Evolutionary conservation across 2,329 filamentous ascomycete genomes (phyloP).

Genomic region (Juglanconis sp.): DNA sequence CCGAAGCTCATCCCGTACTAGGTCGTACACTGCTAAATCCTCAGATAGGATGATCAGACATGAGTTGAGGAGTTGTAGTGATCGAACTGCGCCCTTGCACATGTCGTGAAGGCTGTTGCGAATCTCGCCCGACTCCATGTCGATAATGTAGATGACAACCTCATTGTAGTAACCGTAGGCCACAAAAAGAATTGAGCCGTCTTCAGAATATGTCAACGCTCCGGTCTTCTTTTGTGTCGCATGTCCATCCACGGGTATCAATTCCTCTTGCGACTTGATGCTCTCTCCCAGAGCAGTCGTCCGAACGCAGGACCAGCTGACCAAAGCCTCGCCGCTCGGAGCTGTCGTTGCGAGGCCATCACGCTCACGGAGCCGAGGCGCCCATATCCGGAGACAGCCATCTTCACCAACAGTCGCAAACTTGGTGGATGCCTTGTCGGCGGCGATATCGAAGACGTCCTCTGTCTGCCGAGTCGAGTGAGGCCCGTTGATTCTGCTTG

Average conservation of each 20-base stretch:
- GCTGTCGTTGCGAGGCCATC: conserved; percentile 65
- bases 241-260: conserved; percentile 27
- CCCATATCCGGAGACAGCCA: conserved; percentile 75
- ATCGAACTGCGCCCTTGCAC: conserved; percentile 62
- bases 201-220: conserved; percentile 73
- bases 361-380: conserved; percentile 65
- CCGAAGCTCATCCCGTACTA: conserved; percentile 72
- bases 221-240: conserved; percentile 48
- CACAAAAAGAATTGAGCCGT: conserved; percentile 78
- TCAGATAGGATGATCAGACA: conserved; percentile 74
- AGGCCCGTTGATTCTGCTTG: conserved; percentile 79
- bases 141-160: conserved; percentile 71
- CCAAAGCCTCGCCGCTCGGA: conserved; percentile 53
- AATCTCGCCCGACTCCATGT: conserved; percentile 65
- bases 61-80: conserved; percentile 68
- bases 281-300: conserved; percentile 48
- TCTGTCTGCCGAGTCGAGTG: conserved; percentile 60
- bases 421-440: conserved; percentile 64
- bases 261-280: conserved; percentile 32
- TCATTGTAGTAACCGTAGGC: conserved; percentile 53
- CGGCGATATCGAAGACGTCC: conserved; percentile 68
- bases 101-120: conserved; percentile 65
- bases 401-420: conserved; percentile 88
- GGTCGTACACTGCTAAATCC: conserved; percentile 75
- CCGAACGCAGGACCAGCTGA: conserved; percentile 72